Evolutionary conservation across 2,329 filamentous ascomycete genomes (phyloP), one percentile per base, ranked within the genome.

Genomic region (Epichloe uncinata): DNA sequence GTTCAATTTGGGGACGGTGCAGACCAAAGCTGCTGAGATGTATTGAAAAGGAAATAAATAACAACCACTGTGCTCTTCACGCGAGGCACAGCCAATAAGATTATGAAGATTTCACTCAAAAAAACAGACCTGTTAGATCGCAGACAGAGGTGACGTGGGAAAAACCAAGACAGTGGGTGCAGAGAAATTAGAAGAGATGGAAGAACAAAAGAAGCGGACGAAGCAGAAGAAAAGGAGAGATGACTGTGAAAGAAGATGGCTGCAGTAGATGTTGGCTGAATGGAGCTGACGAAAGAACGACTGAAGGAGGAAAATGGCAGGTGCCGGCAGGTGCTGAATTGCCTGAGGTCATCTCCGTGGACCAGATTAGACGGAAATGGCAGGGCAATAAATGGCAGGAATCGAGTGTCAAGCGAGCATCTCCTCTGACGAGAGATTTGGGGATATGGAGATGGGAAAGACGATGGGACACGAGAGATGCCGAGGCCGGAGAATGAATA

Each of bases 111-210:
- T 53, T 58, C 53, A 57, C 57, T 56, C 51, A 53, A 55, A 60
- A 59, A 57, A 56, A 56, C 57, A 55, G 52, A 54, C 55, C 57
- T 49, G 55, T 56, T 57, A 59, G 55, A 59, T 57, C 56, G 60
- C 58, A 59, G 59, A 57, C 51, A 52, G 61, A 54, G 57, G 55
- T 55, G 53, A 57, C 54, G 53, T 50, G 51, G 52, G 54, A 53
- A 53, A 52, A 53, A 51, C 51, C 51, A 53, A 53, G 51, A 53
- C 48, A 52, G 47, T 53, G 50, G 47, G 52, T 48, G 49, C 48
- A 44, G 40, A 52, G 48, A 52, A 51, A 53, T 45, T 47, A 56
- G 49, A 50, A 51, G 49, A 53, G 49, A 53, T 53, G 51, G 45
- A 12, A 50, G 50, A 51, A 45, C 34, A 35, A 41, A 45, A 48